These are phyloP conservation scores for Russula dissimulans DNA, from an alignment of 768 basidiomycete genomes.

Conservation along the genomic window DNA sequence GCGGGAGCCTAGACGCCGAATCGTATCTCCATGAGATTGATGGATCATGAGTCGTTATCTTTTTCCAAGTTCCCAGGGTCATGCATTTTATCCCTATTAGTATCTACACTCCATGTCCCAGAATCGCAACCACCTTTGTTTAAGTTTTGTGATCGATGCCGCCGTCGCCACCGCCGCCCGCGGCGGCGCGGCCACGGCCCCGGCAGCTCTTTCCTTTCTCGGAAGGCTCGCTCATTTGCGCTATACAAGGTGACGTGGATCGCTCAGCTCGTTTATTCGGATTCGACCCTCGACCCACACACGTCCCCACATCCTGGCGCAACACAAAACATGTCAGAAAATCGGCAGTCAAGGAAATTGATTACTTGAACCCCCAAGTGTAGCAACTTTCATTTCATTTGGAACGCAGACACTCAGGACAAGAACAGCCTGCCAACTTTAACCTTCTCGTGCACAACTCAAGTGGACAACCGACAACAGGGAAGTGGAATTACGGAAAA, in stretches of 20 bases:
- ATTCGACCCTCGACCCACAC: neutral
- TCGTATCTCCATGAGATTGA: too few species aligned
- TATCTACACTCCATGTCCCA: too few species aligned
- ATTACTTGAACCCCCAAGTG: neutral
- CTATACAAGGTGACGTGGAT: too few species aligned
- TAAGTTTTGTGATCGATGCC: constrained; percentile 3
- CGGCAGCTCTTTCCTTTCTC: neutral
- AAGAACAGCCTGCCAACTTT: constrained; percentile 10
- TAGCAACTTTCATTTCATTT: neutral
- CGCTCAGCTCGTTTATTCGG: too few species aligned
- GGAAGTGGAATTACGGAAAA: constrained; percentile 14
- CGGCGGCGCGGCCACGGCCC: constrained; percentile 6
- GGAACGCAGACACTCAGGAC: neutral
- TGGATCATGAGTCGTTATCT: too few species aligned
- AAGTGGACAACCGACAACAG: constrained; percentile 8
- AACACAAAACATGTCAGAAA: neutral
- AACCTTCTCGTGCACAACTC: constrained; percentile 8
- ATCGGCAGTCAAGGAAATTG: neutral
- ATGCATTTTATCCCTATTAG: too few species aligned
- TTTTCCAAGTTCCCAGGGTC: neutral
- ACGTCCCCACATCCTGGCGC: neutral
- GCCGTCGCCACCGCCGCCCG: constrained; percentile 5
- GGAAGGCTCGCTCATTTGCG: neutral
- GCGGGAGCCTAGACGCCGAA: too few species aligned
- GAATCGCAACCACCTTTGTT: neutral